Base-by-base conservation (phyloP, 176 grass and related monocot species). In the Tillandsia leiboldiana region DNA sequence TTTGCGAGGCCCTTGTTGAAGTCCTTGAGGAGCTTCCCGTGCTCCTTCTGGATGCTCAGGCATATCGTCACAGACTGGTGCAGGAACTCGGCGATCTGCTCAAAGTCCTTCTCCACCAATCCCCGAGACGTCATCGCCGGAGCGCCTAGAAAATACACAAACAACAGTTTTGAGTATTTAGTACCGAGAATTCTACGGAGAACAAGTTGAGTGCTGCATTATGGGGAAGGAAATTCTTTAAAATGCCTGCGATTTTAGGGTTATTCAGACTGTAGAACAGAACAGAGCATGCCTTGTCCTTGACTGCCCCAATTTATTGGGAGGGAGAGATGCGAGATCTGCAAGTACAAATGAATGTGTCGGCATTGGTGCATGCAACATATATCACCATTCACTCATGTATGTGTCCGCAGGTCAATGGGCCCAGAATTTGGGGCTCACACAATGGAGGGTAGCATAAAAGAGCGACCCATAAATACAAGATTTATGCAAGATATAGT, bases 41-140 rank as follows among this genome's bases (percentile, higher is more conserved):
- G 75, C 82, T 97, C 82, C 86, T 92, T 87, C 80, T 92, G 93
- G 53, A 97, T 76, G 72, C 81, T 81, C 20, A 97, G 70, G 86
- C 93, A 97, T 75, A 97, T 68, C 53, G 76, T 90, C 64, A 97
- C 93, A 0, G 93, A 83, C 71, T 83, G 93, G 86, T 97, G 89
- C 72, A 97, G 93, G 89, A 92, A 97, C 86, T 97, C 88, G 0
- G 78, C 88, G 0, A 97, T 92, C 80, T 87, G 89, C 86, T 87
- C 89, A 0, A 97, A 97, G 71, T 97, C 93, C 82, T 97, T 97
- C 83, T 97, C 86, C 1, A 90, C 72, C 53, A 97, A 68, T 53
- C 93, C 93, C 61, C 93, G 82, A 0, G 93, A 97, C 10, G 93
- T 92, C 93, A 92, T 97, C 1, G 93, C 93, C 9, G 86, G 93